Evolutionary conservation across 495 filamentous ascomycete species (phyloP), one percentile per base, ranked within the genome.

Genomic region (Tuber melanosporum): DNA sequence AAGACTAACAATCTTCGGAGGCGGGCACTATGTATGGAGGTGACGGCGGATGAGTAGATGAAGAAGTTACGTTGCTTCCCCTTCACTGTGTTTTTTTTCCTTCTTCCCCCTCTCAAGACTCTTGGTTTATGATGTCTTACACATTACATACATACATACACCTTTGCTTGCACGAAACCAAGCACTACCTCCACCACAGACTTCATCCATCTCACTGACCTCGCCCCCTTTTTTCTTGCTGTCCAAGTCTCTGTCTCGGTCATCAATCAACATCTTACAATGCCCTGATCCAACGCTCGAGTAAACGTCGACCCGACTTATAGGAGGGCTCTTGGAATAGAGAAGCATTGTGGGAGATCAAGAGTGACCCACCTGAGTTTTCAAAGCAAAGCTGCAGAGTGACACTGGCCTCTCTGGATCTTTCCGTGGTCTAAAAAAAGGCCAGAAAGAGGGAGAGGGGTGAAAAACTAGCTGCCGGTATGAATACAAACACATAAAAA

Each of bases 1-100:
- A 74, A 70, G 75, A 74, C 66, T 32, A 10, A 62, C 52, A 32
- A 12, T 22, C 47, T 49, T 49, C 20, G 47, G 47, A 49, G 47
- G 47, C 47, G 47, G 47, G 20, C 47, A 49, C 47, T 76, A 77
- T 79, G 78, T 57, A 74, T 80, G 78, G 71, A 74, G 80, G 78
- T 80, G 78, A 80, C 77, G 77, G 78, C 43, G 78, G 76, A 45
- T 76, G 77, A 79, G 73, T 71, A 62, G 70, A 79, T 62, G 72
- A 46, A 77, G n/a, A 73, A 46, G 78, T 73, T 66, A 66, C 57
- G 71, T 76, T 76, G 78, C 76, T 76, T 80, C 73, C 69, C 45
- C 49, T 74, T 62, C 72, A 22, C 47, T 70, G 36, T 45, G 43
- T 20, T 41, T 52, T 80, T 46, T 47, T 79, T 73, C 42, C 45